phyloP scores from a whole-genome alignment of 192 early-diverging fungal species.

The Linnemannia elongata region DNA sequence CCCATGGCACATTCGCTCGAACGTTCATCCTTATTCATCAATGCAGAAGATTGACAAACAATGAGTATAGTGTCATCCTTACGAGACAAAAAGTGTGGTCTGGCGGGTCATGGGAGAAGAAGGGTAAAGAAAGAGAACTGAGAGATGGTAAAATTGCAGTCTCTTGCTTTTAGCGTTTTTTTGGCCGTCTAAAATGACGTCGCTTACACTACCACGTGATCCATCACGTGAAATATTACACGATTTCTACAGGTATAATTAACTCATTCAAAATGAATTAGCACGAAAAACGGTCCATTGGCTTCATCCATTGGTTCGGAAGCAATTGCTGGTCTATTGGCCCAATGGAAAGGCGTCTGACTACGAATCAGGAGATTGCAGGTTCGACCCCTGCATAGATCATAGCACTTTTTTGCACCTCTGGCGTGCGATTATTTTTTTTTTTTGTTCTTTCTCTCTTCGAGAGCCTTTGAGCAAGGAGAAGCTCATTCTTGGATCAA shows the following conservation, averaged over 20 bases:
- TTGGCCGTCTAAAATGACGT: background rate
- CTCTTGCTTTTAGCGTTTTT: background rate
- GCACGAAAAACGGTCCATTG: no score
- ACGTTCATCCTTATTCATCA: background rate
- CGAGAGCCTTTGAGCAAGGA: no score
- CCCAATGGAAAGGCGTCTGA: conserved; percentile 37
- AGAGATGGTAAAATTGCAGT: background rate
- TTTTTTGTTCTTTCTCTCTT: no score
- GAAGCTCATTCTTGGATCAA: no score
- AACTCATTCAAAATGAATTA: no score
- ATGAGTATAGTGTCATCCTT: background rate
- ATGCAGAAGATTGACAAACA: background rate
- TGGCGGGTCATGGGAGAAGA: conserved; percentile 9
- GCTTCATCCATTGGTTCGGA: no score
- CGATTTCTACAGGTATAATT: no score
- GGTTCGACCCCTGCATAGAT: conserved; percentile 32
- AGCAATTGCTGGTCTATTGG: conserved; percentile 18
- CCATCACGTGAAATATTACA: background rate
- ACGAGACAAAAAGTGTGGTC: conserved; percentile 49
- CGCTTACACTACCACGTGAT: background rate
- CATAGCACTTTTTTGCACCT: background rate
- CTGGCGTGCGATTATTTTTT: no score
- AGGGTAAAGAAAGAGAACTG: background rate
- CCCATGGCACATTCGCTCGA: background rate
- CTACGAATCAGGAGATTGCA: conserved; percentile 36